phyloP scores from a whole-genome alignment of 805 yeast species.

The Kurtzmaniella fragi region DNA sequence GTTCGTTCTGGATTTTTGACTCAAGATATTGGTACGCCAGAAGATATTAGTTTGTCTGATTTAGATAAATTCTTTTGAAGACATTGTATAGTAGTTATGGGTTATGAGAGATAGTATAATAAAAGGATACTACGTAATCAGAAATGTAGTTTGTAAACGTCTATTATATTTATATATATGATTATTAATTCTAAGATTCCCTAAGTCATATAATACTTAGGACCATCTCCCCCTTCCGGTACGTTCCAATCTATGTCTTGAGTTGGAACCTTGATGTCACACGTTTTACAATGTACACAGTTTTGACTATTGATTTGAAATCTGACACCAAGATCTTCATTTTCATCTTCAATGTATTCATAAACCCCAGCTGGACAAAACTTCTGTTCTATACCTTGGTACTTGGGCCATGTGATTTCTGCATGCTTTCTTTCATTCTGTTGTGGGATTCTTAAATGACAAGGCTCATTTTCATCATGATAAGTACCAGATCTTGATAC shows the following conservation, averaged over 20 bases:
- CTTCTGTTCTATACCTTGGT: conserved; percentile 80
- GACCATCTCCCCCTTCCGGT: conserved; percentile 99
- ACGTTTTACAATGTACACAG: conserved; percentile 97
- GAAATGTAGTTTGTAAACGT: background rate
- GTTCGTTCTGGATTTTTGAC: conserved; percentile 72
- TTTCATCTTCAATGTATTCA: conserved; percentile 77
- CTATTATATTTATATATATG: background rate
- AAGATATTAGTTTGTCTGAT: conserved; percentile 70
- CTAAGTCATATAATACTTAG: conserved; percentile 83
- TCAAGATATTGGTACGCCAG: conserved; percentile 77
- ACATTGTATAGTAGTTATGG: background rate
- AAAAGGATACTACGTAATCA: background rate
- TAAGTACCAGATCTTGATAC: conserved; percentile 95
- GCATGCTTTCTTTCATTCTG: conserved; percentile 68
- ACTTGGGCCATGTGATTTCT: conserved; percentile 62
- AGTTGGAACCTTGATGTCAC: conserved; percentile 94
- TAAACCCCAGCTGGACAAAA: conserved; percentile 99
- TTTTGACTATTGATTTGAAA: conserved; percentile 95
- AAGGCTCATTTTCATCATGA: conserved; percentile 90
- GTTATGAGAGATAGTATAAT: background rate
- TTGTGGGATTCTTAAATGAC: conserved; percentile 66
- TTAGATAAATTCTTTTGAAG: conserved; percentile 36
- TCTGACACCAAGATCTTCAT: conserved; percentile 56
- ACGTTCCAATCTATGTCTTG: conserved; percentile 95
- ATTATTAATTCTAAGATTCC: too few species aligned